A percentile compares a stretch with the other conserved stretches of the same genome.
Evolutionary conservation across 768 basidiomycete species (phyloP).

Genomic region (Chlorophyllum brunneum): DNA sequence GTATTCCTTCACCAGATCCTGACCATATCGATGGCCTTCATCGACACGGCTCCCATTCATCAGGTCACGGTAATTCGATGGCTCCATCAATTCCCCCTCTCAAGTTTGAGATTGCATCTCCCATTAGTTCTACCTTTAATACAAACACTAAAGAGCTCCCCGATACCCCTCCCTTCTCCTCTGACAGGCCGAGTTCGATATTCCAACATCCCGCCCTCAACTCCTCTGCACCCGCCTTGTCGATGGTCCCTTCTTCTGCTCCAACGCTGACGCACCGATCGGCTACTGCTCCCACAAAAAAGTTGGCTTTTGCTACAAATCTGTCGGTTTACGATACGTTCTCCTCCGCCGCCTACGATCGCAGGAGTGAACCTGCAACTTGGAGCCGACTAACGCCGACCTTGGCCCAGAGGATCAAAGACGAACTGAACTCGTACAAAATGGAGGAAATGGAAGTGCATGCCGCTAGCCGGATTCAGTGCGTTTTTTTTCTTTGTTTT

Average conservation of each 20-base stretch:
- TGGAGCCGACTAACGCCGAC: slow-evolving; percentile 95
- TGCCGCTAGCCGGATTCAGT: slow-evolving; percentile 88
- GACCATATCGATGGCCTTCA: slow-evolving; percentile 87
- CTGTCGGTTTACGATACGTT: slow-evolving; percentile 98
- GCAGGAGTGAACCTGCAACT: slow-evolving; percentile 93
- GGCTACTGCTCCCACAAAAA: slow-evolving; percentile 65
- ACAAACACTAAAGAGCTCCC: slow-evolving; percentile 17
- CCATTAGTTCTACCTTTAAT: slow-evolving; percentile 21
- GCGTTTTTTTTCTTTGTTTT: slow-evolving; percentile 28
- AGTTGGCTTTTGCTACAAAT: slow-evolving; percentile 86
- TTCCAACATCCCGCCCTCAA: slow-evolving; percentile 83
- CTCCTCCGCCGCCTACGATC: slow-evolving; percentile 84
- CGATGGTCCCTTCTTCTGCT: slow-evolving; percentile 45
- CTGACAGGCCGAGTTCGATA: slow-evolving; percentile 46
- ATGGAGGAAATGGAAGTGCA: slow-evolving; percentile 99
- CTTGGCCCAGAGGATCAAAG: slow-evolving; percentile 95
- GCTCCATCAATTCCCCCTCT: slow-evolving; percentile 45
- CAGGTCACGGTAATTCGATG: slow-evolving; percentile 36
- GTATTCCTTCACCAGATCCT: slow-evolving; percentile 79
- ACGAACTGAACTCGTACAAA: slow-evolving; percentile 97
- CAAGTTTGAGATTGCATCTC: slow-evolving; percentile 46
- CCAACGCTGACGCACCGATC: slow-evolving; percentile 66
- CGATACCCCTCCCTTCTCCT: slow-evolving; percentile 30
- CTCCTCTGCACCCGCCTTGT: slow-evolving; percentile 86
- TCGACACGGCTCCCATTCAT: slow-evolving; percentile 57